Evolutionary conservation across 2,329 filamentous ascomycete species (phyloP), one percentile per base, ranked within the genome.

Genomic region (Kalmusia sp.): DNA sequence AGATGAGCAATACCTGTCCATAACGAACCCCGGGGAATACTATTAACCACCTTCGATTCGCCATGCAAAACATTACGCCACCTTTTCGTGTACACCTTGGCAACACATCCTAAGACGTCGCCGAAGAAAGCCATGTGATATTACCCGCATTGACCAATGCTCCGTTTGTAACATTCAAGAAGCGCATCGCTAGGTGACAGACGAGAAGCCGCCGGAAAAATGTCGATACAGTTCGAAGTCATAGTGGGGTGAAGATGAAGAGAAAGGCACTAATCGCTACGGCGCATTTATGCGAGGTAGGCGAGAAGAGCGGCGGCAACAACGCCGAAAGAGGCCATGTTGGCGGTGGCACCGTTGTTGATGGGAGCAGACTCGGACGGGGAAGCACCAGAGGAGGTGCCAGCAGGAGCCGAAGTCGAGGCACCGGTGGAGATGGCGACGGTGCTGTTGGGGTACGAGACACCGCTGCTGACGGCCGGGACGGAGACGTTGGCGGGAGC

Each of bases 61-160:
- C 43, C 43, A 35, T 46, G 41, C 11, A 46, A 34, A n/a, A 34
- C 22, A 46, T 34, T 46, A 46, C 43, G 43, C 43, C 43, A 27
- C 19, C 21, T 35, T 46, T 46, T 31, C 19, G 14, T 46, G 43
- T 11, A 17, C 35, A 46, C 30, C 43, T n/a, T 6, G 21, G 30
- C 43, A 11, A 27, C 11, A 25, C 30, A 25, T 34, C 30, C 14
- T 22, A 11, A 46, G 21, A 46, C 27, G 21, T 34, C 19, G 30
- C 14, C 43, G 43, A 46, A 46, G 43, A 17, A 35, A 25, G 43
- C 43, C 43, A 25, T 35, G 30, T 15, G 30, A 34, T 46, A n/a
- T 35, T 17, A 46, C 30, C 19, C 43, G 43, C 43, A 46, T 34
- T 5, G 43, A 46, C 43, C 27, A n/a, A 19, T 46, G 43, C 43